Evolutionary conservation across 1,139 yeast genomes (phyloP).

Genomic region (Dujonia santamariae): DNA sequence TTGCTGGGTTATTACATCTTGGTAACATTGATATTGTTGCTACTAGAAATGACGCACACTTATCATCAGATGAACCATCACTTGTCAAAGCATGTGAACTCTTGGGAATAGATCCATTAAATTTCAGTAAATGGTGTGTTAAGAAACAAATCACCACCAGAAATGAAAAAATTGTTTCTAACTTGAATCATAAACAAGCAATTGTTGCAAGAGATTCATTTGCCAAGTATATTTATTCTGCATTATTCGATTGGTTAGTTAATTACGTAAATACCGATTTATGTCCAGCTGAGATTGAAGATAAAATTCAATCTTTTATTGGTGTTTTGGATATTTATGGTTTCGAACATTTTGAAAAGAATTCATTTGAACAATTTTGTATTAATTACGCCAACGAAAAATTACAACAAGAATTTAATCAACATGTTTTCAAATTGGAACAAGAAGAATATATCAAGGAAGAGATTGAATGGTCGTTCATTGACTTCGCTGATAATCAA

Average conservation of each 20-base stretch:
- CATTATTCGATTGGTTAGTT: slow-evolving; percentile 94
- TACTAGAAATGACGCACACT: slow-evolving; percentile 78
- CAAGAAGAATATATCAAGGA: slow-evolving; percentile 93
- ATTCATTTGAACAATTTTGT: slow-evolving; percentile 96
- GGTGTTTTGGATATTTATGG: slow-evolving; percentile 98
- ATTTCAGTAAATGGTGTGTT: slow-evolving; percentile 87
- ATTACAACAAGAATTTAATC: slow-evolving; percentile 95
- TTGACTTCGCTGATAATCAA: slow-evolving; percentile 94
- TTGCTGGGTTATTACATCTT: slow-evolving; percentile 87
- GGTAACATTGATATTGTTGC: slow-evolving; percentile 92
- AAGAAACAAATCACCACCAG: slow-evolving; percentile 94
- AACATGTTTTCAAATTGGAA: slow-evolving; percentile 94
- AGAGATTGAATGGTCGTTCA: slow-evolving; percentile 95
- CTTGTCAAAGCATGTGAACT: slow-evolving; percentile 80
- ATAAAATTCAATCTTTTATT: slow-evolving; percentile 66
- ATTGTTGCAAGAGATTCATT: slow-evolving; percentile 93
- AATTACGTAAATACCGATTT: slow-evolving; percentile 76
- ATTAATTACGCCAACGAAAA: slow-evolving; percentile 97
- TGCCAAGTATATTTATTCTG: slow-evolving; percentile 88
- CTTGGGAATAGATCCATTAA: slow-evolving; percentile 71
- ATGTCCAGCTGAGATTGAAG: slow-evolving; percentile 68
- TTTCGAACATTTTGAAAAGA: slow-evolving; percentile 90
- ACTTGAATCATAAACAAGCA: slow-evolving; percentile 81
- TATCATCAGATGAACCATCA: slow-evolving; percentile 84
- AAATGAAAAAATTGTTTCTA: slow-evolving; percentile 85